Evolutionary conservation across 2,329 filamentous ascomycete species (phyloP).

Genomic region (Zalaria obscura): DNA sequence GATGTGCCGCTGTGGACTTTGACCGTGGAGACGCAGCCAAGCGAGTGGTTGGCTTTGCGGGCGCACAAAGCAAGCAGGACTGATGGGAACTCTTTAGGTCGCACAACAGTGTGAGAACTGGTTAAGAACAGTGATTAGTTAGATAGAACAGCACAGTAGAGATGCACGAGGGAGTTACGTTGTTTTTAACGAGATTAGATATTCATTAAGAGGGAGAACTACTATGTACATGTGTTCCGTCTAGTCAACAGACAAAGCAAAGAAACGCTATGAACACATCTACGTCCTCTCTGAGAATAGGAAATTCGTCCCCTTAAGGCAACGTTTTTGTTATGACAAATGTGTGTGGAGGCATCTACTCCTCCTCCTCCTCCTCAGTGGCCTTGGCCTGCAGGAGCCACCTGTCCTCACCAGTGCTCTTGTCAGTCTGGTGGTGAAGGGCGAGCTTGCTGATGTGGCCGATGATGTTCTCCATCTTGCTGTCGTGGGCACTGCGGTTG

Average conservation of each 20-base stretch:
- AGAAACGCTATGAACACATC: not conserved
- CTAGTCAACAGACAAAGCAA: not conserved
- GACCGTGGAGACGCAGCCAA: too few relatives aligned
- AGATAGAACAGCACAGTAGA: not conserved
- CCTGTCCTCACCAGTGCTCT: constrained; percentile 26
- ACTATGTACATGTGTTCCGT: not conserved
- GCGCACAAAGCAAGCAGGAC: too few relatives aligned
- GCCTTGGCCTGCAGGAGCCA: constrained; percentile 31
- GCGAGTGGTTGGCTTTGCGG: too few relatives aligned
- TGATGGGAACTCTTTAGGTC: too few relatives aligned
- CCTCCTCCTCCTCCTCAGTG: constrained; percentile 32
- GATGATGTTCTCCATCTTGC: constrained; percentile 52
- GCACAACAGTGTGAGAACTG: too few relatives aligned
- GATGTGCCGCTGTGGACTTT: too few relatives aligned
- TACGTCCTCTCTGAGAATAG: not conserved
- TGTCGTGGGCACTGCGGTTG: constrained; percentile 46
- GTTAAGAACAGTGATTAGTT: not conserved
- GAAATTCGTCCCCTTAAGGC: not conserved
- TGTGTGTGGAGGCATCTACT: constrained; percentile 18
- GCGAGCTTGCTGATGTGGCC: constrained; percentile 50
- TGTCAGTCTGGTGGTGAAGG: constrained; percentile 42
- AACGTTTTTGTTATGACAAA: not conserved
- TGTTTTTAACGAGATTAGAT: not conserved
- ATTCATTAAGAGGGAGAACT: not conserved
- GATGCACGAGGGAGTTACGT: not conserved